Conservation (phyloP, 2,329 filamentous ascomycete species). For the Aureobasidium musti region DNA sequence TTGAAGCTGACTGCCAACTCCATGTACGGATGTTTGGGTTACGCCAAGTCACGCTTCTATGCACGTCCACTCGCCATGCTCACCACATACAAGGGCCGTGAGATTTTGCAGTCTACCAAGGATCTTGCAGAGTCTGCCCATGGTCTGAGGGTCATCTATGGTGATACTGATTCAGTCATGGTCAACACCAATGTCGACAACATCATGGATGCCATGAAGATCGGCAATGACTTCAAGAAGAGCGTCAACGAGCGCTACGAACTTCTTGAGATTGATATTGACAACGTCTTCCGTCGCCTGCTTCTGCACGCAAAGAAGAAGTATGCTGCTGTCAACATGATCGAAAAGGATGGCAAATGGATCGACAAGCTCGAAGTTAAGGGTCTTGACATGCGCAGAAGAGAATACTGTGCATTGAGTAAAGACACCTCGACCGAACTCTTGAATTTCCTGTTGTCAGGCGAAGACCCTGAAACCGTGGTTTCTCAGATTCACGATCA, state of each 20-base stretch:
- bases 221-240: constrained; percentile 93
- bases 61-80: constrained; percentile 91
- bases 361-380: constrained; percentile 97
- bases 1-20: constrained; percentile 98
- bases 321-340: constrained; percentile 94
- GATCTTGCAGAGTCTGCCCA: constrained; percentile 89
- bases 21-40: constrained; percentile 98
- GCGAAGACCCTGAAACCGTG: constrained; percentile 85
- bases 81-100: constrained; percentile 94
- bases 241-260: constrained; percentile 92
- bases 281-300: constrained; percentile 93
- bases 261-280: constrained; percentile 94
- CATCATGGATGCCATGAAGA: constrained; percentile 83
- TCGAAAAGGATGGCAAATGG: constrained; percentile 81
- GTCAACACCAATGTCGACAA: constrained; percentile 98
- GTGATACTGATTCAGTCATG: constrained; percentile 99
- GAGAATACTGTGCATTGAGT: constrained; percentile 93
- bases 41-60: constrained; percentile 96
- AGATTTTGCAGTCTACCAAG: constrained; percentile 95
- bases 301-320: constrained; percentile 98
- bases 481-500: constrained; percentile 92
- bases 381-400: constrained; percentile 94
- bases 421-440: constrained; percentile 89
- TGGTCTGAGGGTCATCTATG: constrained; percentile 87
- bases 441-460: constrained; percentile 91